These are phyloP conservation scores for Trichocladium uniseriatum DNA, from an alignment of 495 filamentous ascomycete species.

Conservation along the genomic window DNA sequence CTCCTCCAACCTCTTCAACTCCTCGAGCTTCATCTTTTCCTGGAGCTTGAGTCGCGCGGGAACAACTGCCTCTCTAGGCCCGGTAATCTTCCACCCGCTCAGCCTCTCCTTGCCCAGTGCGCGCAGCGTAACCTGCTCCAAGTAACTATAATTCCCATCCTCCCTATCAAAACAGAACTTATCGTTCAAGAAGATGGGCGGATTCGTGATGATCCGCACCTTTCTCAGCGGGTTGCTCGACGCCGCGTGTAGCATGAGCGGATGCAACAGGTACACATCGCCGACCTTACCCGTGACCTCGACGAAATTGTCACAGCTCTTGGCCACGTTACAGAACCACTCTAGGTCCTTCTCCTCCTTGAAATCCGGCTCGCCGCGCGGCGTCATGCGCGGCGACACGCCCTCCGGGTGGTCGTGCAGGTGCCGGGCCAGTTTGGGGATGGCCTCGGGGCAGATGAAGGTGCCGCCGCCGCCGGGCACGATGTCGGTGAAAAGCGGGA, in stretches of 20 bases:
- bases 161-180: conserved; percentile 58
- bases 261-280: conserved; percentile 62
- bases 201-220: conserved; percentile 64
- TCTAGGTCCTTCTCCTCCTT: conserved; percentile 33
- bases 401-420: conserved; percentile 60
- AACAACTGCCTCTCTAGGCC: conserved; percentile 38
- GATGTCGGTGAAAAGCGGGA: conserved; percentile 61
- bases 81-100: conserved; percentile 52
- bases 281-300: conserved; percentile 57
- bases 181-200: conserved; percentile 52
- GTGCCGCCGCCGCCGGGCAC: conserved; percentile 55
- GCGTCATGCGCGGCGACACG: conserved; percentile 56
- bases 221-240: conserved; percentile 50
- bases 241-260: conserved; percentile 63
- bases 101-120: conserved; percentile 51
- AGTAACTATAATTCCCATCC: conserved; percentile 53
- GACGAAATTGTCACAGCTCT: conserved; percentile 43
- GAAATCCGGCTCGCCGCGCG: conserved; percentile 37
- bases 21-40: conserved; percentile 43
- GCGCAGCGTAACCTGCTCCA: conserved; percentile 56
- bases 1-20: conserved; percentile 32
- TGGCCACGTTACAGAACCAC: conserved; percentile 48
- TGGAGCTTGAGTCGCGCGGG: conserved; percentile 35
- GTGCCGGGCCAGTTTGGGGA: conserved; percentile 48
- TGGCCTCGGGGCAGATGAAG: conserved; percentile 51